Evolutionary conservation across 805 yeast species (phyloP).

Genomic region (Yamadazyma sp.): DNA sequence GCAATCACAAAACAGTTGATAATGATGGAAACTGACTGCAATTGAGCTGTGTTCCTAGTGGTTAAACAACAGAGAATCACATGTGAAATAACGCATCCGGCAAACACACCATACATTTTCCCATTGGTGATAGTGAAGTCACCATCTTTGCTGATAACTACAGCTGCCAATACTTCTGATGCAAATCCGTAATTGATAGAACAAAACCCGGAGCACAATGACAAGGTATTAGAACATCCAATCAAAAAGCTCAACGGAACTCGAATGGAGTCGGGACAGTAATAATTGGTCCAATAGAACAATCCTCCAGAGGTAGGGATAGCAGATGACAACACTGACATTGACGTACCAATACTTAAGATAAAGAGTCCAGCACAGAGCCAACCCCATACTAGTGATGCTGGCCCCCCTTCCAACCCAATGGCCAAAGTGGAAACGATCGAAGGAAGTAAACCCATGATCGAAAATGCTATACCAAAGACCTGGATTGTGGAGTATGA

Average conservation of each 20-base stretch:
- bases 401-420: conserved; percentile 63
- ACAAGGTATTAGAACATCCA: conserved; percentile 68
- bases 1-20: conserved; percentile 53
- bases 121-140: conserved; percentile 53
- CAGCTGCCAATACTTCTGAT: conserved; percentile 56
- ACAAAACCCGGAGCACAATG: conserved; percentile 64
- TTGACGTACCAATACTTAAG: conserved; percentile 55
- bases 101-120: conserved; percentile 63
- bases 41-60: conserved; percentile 53
- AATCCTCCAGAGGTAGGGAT: conserved; percentile 78
- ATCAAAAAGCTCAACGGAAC: conserved; percentile 59
- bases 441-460: conserved; percentile 70
- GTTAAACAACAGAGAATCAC: conserved; percentile 54
- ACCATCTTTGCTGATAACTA: conserved; percentile 54
- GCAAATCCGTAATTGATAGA: conserved; percentile 72
- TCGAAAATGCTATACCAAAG: conserved; percentile 69
- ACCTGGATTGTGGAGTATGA: conserved; percentile 61
- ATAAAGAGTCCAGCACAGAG: conserved; percentile 55
- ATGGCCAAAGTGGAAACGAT: conserved; percentile 55
- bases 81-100: conserved; percentile 56
- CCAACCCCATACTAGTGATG: conserved; percentile 76
- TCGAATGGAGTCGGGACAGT: conserved; percentile 55
- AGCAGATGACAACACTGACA: conserved; percentile 67
- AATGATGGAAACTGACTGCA: conserved; percentile 60
- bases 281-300: conserved; percentile 50